phyloP scores from a whole-genome alignment of 2,329 filamentous ascomycete species.

The Pseudocercospora pini-densiflorae region DNA sequence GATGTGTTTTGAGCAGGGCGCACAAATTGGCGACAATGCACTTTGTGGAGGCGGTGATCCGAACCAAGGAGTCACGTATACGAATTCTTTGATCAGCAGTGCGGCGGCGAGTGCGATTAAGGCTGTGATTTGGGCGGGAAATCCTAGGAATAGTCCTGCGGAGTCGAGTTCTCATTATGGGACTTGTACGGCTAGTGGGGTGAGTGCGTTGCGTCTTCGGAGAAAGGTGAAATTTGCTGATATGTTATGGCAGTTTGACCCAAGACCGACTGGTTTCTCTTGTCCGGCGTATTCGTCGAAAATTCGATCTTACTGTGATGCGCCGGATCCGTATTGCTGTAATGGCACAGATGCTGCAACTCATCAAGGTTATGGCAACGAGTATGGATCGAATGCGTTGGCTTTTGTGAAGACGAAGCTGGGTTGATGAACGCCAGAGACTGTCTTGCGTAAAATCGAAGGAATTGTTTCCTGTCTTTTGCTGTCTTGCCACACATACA shows the following conservation, averaged over 20 bases:
- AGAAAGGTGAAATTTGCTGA: not conserved
- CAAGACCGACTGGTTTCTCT: slow-evolving; percentile 61
- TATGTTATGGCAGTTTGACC: slow-evolving; percentile 58
- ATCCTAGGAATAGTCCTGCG: slow-evolving; percentile 60
- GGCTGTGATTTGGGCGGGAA: slow-evolving; percentile 34
- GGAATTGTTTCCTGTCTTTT: not conserved
- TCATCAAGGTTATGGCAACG: slow-evolving; percentile 65
- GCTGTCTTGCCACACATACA: not conserved
- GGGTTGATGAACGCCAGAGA: slow-evolving; percentile 7
- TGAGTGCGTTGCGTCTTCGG: slow-evolving; percentile 46
- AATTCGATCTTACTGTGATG: slow-evolving; percentile 69
- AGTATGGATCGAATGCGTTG: slow-evolving; percentile 64
- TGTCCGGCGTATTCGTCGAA: slow-evolving; percentile 59
- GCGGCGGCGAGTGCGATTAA: slow-evolving; percentile 31
- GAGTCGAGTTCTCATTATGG: slow-evolving; percentile 64
- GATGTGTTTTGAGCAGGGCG: slow-evolving; percentile 50
- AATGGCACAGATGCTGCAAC: slow-evolving; percentile 64
- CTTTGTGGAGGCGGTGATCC: slow-evolving; percentile 62
- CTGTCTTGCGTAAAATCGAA: no score
- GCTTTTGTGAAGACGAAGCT: slow-evolving; percentile 63
- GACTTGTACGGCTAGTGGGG: slow-evolving; percentile 62
- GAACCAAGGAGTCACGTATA: slow-evolving; percentile 53
- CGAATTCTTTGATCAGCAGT: slow-evolving; percentile 39
- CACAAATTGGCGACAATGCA: slow-evolving; percentile 66
- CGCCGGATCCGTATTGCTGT: slow-evolving; percentile 60